Conservation (phyloP, 2,329 filamentous ascomycete species). For the Neoscytalidium dimidiatum region DNA sequence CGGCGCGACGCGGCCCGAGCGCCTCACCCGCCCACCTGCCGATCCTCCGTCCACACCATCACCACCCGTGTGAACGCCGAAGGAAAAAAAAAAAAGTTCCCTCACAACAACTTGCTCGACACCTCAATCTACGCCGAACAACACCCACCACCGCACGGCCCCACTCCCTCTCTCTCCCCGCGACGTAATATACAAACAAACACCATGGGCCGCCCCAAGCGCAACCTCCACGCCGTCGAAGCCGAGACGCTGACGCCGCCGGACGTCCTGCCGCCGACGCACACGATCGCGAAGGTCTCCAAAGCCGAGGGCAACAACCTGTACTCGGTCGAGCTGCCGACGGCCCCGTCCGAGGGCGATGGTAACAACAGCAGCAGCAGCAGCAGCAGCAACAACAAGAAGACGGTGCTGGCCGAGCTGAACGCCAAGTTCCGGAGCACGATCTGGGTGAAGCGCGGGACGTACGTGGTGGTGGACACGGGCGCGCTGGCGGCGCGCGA, state of each 20-base stretch:
- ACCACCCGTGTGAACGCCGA: neutral
- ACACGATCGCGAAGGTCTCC: conserved; percentile 73
- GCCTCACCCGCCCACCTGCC: neutral
- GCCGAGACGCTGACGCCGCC: conserved; percentile 69
- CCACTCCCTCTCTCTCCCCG: neutral
- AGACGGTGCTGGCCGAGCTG: conserved; percentile 74
- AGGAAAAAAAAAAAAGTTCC: neutral
- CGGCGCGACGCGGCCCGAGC: neutral
- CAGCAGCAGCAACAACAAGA: too few relatives aligned
- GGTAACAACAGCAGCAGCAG: neutral
- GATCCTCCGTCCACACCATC: neutral
- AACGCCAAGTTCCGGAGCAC: conserved; percentile 84
- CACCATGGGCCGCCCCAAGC: conserved; percentile 72
- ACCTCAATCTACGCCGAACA: neutral
- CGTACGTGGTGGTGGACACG: conserved; percentile 82
- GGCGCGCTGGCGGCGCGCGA: conserved; percentile 64
- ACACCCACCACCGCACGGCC: neutral
- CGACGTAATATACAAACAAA: neutral
- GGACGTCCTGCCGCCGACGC: conserved; percentile 50
- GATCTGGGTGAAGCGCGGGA: conserved; percentile 89
- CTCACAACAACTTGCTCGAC: neutral
- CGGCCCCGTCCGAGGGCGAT: neutral
- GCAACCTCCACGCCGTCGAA: conserved; percentile 74
- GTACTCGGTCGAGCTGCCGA: conserved; percentile 74
- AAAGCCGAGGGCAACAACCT: conserved; percentile 87